Base-by-base conservation (phyloP, 257 asterid genomes). In the Vinca minor region DNA sequence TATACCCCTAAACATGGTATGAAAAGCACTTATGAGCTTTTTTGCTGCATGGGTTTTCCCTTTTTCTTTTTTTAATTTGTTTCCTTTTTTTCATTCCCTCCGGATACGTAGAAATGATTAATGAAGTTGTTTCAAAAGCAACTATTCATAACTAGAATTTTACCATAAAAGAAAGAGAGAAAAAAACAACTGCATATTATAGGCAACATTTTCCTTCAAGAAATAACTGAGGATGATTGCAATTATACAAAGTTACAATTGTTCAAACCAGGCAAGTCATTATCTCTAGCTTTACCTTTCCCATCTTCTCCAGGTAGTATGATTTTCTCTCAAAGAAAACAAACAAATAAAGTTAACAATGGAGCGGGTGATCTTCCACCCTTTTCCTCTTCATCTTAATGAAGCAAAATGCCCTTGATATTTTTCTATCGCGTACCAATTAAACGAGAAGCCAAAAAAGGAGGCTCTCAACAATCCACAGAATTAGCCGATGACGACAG, bases 341-440 rank as follows among this genome's bases (percentile, higher is more conserved):
- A 62, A 29, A 62, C 8, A 25, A 38, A 23, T n/a, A 61, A 62
- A 10, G 25, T 17, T 23, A 62, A 28, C 15, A 74, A 67, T 62
- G 81, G 86, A 79, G 70, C 12, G 59, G 86, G 78, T 77, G 95
- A 84, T 82, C 91, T 90, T 85, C 88, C 95, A 80, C 85, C 91
- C 31, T 60, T n/a, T 65, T 81, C 88, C 79, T 67, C 54, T 72
- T 68, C 71, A 81, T 69, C 59, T 73, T 74, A 66, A 82, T 73
- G 52, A 64, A 60, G 49, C 15, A 48, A 72, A 75, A 72, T 41
- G 68, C 80, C 76, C 79, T 73, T 44, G 53, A 66, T 68, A 69
- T 69, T 76, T 57, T 67, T 14, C 62, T 47, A 7, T 4, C 18
- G 3, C 62, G 54, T 71, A 55, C 50, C 68, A 64, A 53, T 39